Evolutionary conservation across 352 stramenopile genomes (phyloP), one percentile per base, ranked within the genome.

Genomic region (Elongisporangium undulatum): DNA sequence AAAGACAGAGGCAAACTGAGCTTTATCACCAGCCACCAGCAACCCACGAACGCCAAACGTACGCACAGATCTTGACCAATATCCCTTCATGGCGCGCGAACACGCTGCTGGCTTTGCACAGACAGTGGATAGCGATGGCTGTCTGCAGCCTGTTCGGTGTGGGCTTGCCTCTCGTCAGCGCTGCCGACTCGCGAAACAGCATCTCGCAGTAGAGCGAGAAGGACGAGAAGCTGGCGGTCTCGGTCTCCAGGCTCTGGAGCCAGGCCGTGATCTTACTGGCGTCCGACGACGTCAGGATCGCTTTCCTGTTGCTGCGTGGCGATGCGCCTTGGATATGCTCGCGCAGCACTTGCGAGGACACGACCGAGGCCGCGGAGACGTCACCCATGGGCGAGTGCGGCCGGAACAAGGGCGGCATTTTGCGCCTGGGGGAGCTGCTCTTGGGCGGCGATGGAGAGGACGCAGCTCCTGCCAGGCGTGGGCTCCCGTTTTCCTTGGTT

Each of bases 181-280:
- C 72, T 24, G 69, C 67, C 48, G 75, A 85, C 55, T 92, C 81
- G 34, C 66, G 77, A 54, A 92, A 89, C 9, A 90, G 66, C 67
- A 84, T 87, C 54, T 92, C 77, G 50, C 80, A 90, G 54, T 90
- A 90, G 26, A 90, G 65, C 49, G 77, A 80, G 55, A 87, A 92
- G 22, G 83, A 92, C 49, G 73, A 72, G 59, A 80, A 92, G 38
- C 63, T 62, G 1, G 55, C 51, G 13, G 53, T 49, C 57, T 90
- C 80, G 1, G 53, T 58, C 34, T 72, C 63, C 16, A 92, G 71
- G 45, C 71, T 85, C 4, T 71, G 51, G 17, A 92, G 74, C 83
- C 83, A 92, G 23, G 59, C 64, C 7, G 67, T 80, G 64, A 92
- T 84, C 68, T 90, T 89, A 19, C 79, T 68, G 21, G 79, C 55